These are phyloP conservation scores for Oryza longistaminata DNA, from an alignment of 176 grass and related monocot genomes.

Conservation along the genomic window DNA sequence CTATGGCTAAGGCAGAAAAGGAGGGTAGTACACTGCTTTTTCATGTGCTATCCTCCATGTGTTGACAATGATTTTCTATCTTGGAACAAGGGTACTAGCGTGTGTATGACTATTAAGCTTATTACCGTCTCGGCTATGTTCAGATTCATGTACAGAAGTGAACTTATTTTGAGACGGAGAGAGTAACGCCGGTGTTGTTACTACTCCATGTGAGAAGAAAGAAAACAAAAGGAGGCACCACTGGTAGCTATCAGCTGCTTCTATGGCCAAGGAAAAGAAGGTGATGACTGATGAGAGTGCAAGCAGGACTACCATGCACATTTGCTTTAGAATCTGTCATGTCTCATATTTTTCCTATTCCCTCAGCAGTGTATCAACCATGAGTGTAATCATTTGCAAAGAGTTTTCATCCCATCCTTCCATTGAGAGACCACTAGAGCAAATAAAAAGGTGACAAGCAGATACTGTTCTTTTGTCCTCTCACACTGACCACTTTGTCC, in stretches of 20 bases:
- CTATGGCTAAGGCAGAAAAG: conserved; percentile 43
- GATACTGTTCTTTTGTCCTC: conserved; percentile 54
- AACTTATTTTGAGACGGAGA: no score
- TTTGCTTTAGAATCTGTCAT: conserved; percentile 53
- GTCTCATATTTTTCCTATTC: conserved; percentile 52
- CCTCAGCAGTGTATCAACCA: conserved; percentile 35
- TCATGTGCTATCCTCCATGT: conserved; percentile 51
- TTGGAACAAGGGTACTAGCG: conserved; percentile 30
- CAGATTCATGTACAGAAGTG: no score
- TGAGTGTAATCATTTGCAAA: conserved; percentile 49
- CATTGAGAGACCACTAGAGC: conserved; percentile 27
- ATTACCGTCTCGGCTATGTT: not conserved
- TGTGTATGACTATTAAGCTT: not conserved
- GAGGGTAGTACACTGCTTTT: conserved; percentile 32
- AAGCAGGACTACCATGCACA: not conserved
- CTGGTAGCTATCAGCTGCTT: not conserved
- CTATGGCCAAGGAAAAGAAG: conserved; percentile 26
- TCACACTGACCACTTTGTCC: conserved; percentile 46
- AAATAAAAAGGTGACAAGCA: conserved; percentile 47
- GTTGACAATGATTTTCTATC: conserved; percentile 42
- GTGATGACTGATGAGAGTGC: not conserved
- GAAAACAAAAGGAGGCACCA: conserved; percentile 30
- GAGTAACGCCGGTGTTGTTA: not conserved
- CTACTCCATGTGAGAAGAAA: not conserved
- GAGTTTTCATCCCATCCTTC: conserved; percentile 33